A percentile compares a stretch with the other conserved stretches of the same genome.
phyloP scores from a whole-genome alignment of 768 basidiomycete genomes.

The Kwoniella sp. region DNA sequence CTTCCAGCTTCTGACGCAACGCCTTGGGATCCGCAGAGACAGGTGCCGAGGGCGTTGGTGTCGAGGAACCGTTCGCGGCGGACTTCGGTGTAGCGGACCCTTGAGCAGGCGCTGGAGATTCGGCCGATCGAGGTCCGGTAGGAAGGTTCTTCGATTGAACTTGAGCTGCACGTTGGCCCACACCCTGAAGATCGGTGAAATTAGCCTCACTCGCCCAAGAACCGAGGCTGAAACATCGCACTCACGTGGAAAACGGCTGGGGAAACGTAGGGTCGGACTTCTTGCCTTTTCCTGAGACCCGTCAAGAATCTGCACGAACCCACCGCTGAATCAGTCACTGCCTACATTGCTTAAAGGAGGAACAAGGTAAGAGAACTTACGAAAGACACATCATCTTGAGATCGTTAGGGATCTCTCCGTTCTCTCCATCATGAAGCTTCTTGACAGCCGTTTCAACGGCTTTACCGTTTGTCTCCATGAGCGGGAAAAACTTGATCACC shows the following conservation, averaged over 20 bases:
- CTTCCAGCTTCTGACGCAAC: constrained; percentile 32
- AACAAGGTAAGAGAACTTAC: constrained; percentile 5
- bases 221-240: not conserved
- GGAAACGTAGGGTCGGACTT: constrained; percentile 33
- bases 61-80: constrained; percentile 5
- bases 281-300: constrained; percentile 32
- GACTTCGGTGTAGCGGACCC: constrained; percentile 3
- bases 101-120: constrained; percentile 9
- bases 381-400: constrained; percentile 32
- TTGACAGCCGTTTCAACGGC: constrained; percentile 36
- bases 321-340: not conserved
- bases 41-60: constrained; percentile 6
- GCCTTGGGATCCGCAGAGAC: constrained; percentile 26
- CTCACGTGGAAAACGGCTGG: constrained; percentile 33
- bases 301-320: constrained; percentile 25
- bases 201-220: not conserved
- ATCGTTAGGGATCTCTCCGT: constrained; percentile 25
- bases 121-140: constrained; percentile 11
- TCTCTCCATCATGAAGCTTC: constrained; percentile 23
- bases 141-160: constrained; percentile 16
- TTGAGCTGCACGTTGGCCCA: constrained; percentile 5
- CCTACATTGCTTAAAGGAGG: not conserved
- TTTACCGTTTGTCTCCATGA: constrained; percentile 62
- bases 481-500: constrained; percentile 83
- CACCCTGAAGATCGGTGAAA: constrained; percentile 10